Evolutionary conservation across 2,329 filamentous ascomycete species (phyloP).

Genomic region (Diaporthe longicolla): DNA sequence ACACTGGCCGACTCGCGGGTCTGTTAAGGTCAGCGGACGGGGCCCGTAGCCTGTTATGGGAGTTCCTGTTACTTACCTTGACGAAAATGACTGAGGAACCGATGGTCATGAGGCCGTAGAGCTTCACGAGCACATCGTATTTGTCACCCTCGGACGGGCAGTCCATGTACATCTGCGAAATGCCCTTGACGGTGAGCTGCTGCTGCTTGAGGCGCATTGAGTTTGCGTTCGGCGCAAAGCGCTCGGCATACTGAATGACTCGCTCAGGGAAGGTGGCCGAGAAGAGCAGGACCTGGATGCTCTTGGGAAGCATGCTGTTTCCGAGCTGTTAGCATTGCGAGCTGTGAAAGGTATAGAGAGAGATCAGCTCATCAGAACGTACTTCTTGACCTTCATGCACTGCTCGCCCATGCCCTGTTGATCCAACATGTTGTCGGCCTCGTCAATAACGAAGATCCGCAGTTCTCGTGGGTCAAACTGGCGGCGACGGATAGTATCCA

Average conservation of each 20-base stretch:
- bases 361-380: slow-evolving; percentile 52
- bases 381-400: slow-evolving; percentile 91
- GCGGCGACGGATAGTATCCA: slow-evolving; percentile 85
- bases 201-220: slow-evolving; percentile 89
- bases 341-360: neutral
- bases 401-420: slow-evolving; percentile 96
- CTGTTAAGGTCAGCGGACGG: slow-evolving; percentile 59
- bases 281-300: slow-evolving; percentile 92
- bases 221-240: slow-evolving; percentile 89
- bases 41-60: neutral
- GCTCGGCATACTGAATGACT: slow-evolving; percentile 85
- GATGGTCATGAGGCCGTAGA: slow-evolving; percentile 96
- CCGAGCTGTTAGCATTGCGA: slow-evolving; percentile 2
- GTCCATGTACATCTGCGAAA: slow-evolving; percentile 98
- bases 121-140: slow-evolving; percentile 88
- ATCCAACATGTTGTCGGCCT: slow-evolving; percentile 99
- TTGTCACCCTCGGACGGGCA: slow-evolving; percentile 86
- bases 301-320: slow-evolving; percentile 77
- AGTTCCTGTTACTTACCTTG: slow-evolving; percentile 69
- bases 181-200: slow-evolving; percentile 95
- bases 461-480: slow-evolving; percentile 80
- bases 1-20: slow-evolving; percentile 87
- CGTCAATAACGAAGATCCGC: slow-evolving; percentile 90
- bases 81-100: slow-evolving; percentile 99
- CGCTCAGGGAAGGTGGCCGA: slow-evolving; percentile 93